Evolutionary conservation across 169 alveolate species (phyloP).

Genomic region (Theileria luwenshuni): DNA sequence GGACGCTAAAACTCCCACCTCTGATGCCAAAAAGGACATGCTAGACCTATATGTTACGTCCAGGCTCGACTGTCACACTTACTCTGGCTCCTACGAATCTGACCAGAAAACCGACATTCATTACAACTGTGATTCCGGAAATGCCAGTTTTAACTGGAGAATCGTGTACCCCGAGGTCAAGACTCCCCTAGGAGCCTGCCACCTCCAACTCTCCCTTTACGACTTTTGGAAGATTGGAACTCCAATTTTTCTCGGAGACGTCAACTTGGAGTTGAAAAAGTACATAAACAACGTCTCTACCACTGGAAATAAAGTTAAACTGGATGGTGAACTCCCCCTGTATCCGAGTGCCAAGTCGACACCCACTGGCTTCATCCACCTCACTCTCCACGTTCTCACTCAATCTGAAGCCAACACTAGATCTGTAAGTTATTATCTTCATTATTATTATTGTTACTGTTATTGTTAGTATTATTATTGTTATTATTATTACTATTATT

Average conservation of each 20-base stretch:
- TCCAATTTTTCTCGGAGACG: conserved; percentile 87
- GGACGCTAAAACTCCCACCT: conserved; percentile 67
- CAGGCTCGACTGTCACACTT: conserved; percentile 84
- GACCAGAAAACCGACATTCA: conserved; percentile 89
- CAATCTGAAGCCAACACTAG: conserved; percentile 88
- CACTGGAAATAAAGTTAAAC: conserved; percentile 75
- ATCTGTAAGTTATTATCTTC: conserved; percentile 61
- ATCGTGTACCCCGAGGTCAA: conserved; percentile 83
- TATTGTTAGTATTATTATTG: too few species aligned
- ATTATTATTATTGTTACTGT: neutral
- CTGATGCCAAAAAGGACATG: conserved; percentile 55
- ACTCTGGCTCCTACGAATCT: conserved; percentile 72
- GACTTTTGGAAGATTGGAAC: conserved; percentile 85
- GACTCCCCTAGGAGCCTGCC: conserved; percentile 87
- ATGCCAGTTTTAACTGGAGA: conserved; percentile 90
- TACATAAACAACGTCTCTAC: conserved; percentile 83
- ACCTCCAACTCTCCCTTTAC: conserved; percentile 85
- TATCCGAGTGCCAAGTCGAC: conserved; percentile 71
- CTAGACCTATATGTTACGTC: conserved; percentile 77
- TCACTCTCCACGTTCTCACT: conserved; percentile 87
- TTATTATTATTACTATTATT: neutral
- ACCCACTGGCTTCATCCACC: conserved; percentile 83
- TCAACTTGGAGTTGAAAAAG: conserved; percentile 74
- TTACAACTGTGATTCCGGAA: conserved; percentile 86
- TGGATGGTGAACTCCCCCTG: conserved; percentile 83